Evolutionary conservation across 345 rosid species (phyloP).

Genomic region (Salix purpurea): DNA sequence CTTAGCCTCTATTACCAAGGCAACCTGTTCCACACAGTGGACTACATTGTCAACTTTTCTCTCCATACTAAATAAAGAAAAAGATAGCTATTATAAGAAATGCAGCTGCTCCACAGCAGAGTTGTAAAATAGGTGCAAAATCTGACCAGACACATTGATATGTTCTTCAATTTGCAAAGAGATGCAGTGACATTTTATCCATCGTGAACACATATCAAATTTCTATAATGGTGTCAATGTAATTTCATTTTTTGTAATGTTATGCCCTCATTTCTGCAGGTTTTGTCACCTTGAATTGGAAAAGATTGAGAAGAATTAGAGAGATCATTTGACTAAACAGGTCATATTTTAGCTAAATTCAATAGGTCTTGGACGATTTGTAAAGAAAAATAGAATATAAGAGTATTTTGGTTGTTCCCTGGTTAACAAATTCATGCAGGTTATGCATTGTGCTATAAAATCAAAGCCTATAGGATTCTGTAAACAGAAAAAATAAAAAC

Average conservation of each 20-base stretch:
- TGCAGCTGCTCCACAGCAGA: not conserved
- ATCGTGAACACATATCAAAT: not conserved
- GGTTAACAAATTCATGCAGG: not conserved
- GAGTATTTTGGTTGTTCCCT: not conserved
- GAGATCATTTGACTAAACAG: not conserved
- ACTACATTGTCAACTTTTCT: not conserved
- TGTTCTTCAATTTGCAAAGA: not conserved
- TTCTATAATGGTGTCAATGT: not conserved
- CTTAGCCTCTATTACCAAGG: constrained; percentile 98
- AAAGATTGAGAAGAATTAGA: not conserved
- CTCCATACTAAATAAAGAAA: not conserved
- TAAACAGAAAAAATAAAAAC: not conserved
- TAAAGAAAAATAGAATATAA: not conserved
- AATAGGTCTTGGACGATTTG: not conserved
- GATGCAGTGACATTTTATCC: not conserved
- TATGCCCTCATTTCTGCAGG: not conserved
- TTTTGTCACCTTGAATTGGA: not conserved
- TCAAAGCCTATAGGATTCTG: not conserved
- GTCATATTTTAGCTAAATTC: not conserved
- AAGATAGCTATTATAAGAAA: not conserved
- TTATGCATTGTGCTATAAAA: not conserved
- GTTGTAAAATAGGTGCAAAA: not conserved
- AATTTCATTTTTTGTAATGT: not conserved
- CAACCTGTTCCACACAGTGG: constrained; percentile 61
- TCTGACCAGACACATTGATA: not conserved